These are phyloP conservation scores for Mycena filopes DNA, from an alignment of 768 basidiomycete genomes.

Conservation along the genomic window DNA sequence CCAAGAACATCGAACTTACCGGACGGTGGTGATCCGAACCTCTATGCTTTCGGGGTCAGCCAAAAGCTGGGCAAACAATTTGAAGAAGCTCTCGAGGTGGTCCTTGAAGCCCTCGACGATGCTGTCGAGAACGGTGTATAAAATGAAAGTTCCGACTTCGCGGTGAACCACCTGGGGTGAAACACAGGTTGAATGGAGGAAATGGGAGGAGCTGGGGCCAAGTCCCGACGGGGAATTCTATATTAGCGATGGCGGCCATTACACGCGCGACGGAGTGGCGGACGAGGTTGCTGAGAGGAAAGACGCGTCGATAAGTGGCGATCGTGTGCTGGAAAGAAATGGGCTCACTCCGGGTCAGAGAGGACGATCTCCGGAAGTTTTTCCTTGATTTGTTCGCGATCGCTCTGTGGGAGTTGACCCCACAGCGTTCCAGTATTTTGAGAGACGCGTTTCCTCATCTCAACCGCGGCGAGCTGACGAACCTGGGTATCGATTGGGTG, in stretches of 20 bases:
- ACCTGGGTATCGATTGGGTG: conserved; percentile 62
- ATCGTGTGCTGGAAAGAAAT: conserved; percentile 20
- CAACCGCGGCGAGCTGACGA: conserved; percentile 96
- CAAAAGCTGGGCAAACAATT: conserved; percentile 78
- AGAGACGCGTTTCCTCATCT: conserved; percentile 91
- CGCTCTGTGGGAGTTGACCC: conserved; percentile 71
- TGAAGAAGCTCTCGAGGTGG: conserved; percentile 79
- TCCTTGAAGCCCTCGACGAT: conserved; percentile 91
- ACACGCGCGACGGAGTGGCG: conserved; percentile 94
- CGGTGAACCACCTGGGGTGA: conserved; percentile 79
- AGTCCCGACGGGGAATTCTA: conserved; percentile 81
- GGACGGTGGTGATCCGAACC: conserved; percentile 90
- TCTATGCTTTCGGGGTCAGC: conserved; percentile 87
- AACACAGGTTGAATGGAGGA: conserved; percentile 81
- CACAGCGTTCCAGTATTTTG: conserved; percentile 86
- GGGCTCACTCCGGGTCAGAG: conserved; percentile 76
- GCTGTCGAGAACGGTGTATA: conserved; percentile 91
- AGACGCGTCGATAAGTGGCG: conserved; percentile 30
- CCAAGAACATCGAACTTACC: conserved; percentile 51
- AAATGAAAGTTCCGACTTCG: conserved; percentile 91
- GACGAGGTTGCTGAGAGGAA: conserved; percentile 76
- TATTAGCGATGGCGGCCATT: conserved; percentile 89
- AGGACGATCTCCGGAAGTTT: conserved; percentile 84
- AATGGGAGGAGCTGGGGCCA: conserved; percentile 93
- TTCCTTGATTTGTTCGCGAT: conserved; percentile 86